Percentiles rank a stretch among this genome's conserved stretches.
Conservation (phyloP, 495 filamentous ascomycete species). For the Rhypophila decipiens region DNA sequence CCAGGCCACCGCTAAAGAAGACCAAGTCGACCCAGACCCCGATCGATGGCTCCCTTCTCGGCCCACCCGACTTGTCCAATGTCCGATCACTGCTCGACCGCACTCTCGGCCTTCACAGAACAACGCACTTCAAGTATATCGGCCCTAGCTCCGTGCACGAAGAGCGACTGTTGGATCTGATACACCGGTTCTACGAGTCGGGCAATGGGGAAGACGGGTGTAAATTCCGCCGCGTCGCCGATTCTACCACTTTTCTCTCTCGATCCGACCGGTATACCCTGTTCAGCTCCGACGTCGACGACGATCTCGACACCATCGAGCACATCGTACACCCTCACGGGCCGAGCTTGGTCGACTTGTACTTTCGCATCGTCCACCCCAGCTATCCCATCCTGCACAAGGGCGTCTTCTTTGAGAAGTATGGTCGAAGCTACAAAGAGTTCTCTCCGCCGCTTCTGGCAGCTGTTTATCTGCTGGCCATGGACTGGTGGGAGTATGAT, state of each 20-base stretch:
- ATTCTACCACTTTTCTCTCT: slow-evolving; percentile 61
- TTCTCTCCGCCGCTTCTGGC: slow-evolving; percentile 66
- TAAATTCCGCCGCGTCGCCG: slow-evolving; percentile 55
- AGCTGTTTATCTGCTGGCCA: slow-evolving; percentile 68
- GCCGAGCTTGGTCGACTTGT: slow-evolving; percentile 60
- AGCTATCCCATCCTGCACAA: slow-evolving; percentile 74
- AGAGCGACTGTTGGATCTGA: slow-evolving; percentile 40
- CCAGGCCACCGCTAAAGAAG: slow-evolving; percentile 11
- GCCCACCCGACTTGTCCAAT: background rate
- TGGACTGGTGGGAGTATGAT: slow-evolving; percentile 66
- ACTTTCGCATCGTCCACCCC: slow-evolving; percentile 68
- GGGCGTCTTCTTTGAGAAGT: slow-evolving; percentile 64
- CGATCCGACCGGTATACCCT: slow-evolving; percentile 39
- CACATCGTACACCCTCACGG: slow-evolving; percentile 64
- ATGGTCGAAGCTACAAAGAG: slow-evolving; percentile 53
- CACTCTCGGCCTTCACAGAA: slow-evolving; percentile 37
- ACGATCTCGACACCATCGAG: slow-evolving; percentile 61
- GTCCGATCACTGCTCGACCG: slow-evolving; percentile 33
- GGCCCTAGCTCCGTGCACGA: slow-evolving; percentile 49
- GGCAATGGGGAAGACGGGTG: slow-evolving; percentile 29
- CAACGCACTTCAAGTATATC: slow-evolving; percentile 35
- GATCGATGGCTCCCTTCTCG: background rate
- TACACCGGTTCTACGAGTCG: slow-evolving; percentile 34
- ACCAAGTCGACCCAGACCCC: slow-evolving; percentile 12
- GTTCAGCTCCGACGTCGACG: slow-evolving; percentile 37